A percentile compares a stretch with the other conserved stretches of the same genome.
phyloP scores from a whole-genome alignment of 768 basidiomycete species.

The Lactarius evosmus region DNA sequence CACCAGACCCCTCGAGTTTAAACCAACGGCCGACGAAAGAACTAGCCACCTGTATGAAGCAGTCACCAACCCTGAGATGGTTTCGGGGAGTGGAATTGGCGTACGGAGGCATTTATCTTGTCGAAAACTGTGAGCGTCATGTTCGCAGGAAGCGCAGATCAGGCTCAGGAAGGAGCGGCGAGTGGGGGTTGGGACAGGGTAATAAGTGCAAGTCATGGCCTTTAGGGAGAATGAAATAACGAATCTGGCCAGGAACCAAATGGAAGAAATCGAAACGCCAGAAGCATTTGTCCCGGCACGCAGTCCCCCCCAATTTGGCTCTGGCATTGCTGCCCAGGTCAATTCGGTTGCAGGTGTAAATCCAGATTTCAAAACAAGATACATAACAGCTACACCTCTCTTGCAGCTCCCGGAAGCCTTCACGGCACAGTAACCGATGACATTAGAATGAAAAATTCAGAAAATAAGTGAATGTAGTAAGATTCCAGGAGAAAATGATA shows the following conservation, averaged over 20 bases:
- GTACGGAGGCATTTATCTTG: slow-evolving; percentile 22
- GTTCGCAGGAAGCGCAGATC: not conserved
- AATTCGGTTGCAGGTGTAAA: too few species aligned
- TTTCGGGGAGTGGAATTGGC: not conserved
- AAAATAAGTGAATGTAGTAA: not conserved
- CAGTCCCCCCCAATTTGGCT: not conserved
- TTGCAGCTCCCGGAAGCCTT: too few species aligned
- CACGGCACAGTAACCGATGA: not conserved
- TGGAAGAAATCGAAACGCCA: not conserved
- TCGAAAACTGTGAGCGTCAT: slow-evolving; percentile 11
- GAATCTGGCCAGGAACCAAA: not conserved
- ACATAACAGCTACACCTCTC: too few species aligned
- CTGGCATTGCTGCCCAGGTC: not conserved
- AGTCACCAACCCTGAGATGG: not conserved
- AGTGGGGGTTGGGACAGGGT: not conserved
- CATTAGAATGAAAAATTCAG: not conserved
- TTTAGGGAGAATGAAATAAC: not conserved
- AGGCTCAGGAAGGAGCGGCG: not conserved
- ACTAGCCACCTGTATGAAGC: slow-evolving; percentile 31
- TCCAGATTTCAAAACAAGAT: too few species aligned
- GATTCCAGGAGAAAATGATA: not conserved
- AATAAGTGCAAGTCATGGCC: not conserved
- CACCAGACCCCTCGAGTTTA: slow-evolving; percentile 37
- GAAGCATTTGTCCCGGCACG: not conserved
- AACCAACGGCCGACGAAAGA: slow-evolving; percentile 37